Percentiles rank a stretch among this genome's conserved stretches.
Conservation (phyloP, 1,284 basidiomycete genomes). For the Sphaerobolus stellatus region DNA sequence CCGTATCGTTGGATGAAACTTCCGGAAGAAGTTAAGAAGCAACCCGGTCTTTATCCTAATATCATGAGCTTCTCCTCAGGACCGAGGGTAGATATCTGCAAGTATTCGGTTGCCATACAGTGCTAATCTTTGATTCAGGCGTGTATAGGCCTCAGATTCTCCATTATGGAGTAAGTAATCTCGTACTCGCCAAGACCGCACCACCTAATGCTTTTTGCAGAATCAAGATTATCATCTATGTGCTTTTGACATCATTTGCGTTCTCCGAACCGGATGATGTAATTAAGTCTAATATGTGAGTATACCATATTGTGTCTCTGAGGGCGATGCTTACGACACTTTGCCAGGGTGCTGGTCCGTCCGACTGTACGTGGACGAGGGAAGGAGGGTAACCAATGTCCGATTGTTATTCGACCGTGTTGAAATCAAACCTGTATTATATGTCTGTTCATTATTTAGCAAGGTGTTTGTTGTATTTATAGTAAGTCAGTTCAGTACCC, state of each 20-base stretch:
- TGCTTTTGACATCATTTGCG: slow-evolving; percentile 63
- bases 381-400: slow-evolving; percentile 67
- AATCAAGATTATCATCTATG: slow-evolving; percentile 73
- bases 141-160: slow-evolving; percentile 76
- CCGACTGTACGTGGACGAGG: slow-evolving; percentile 64
- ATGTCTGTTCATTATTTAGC: not conserved
- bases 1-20: slow-evolving; percentile 78
- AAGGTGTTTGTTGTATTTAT: not conserved
- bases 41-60: slow-evolving; percentile 64
- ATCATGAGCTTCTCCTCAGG: slow-evolving; percentile 75
- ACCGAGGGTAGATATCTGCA: slow-evolving; percentile 50
- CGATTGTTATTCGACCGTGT: slow-evolving; percentile 49
- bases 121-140: slow-evolving; percentile 45
- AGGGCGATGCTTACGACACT: slow-evolving; percentile 8
- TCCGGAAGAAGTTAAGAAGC: slow-evolving; percentile 55
- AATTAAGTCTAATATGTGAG: slow-evolving; percentile 70
- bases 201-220: slow-evolving; percentile 9
- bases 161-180: slow-evolving; percentile 56
- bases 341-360: slow-evolving; percentile 62
- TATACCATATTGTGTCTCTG: slow-evolving; percentile 9
- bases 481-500: not conserved
- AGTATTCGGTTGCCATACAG: not conserved
- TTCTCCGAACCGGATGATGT: slow-evolving; percentile 60
- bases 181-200: not conserved
- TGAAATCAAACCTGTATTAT: not conserved